Base-by-base conservation (phyloP, 495 filamentous ascomycete species). In the Aspergillus leporis region DNA sequence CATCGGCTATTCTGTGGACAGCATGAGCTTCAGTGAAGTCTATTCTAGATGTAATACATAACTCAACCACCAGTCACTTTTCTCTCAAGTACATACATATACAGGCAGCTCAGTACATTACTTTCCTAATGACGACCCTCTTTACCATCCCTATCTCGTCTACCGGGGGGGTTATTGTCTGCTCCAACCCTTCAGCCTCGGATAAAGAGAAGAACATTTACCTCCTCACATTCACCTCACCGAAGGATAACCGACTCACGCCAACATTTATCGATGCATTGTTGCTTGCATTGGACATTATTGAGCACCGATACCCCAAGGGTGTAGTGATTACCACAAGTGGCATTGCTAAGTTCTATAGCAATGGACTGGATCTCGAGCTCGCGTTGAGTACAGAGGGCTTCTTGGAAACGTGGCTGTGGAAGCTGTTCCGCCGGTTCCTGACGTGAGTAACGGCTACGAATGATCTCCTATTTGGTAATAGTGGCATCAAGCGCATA, bases 251-350 rank as follows among this genome's bases (percentile, higher is more conserved):
- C 71, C 81, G 90, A n/a, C 77, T 93, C 18, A 89, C 83, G 0
- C 83, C 84, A 1, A 61, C 75, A 21, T 87, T 90, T 64, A 87
- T 85, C 74, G 74, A 82, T 46, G 78, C 90, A 32, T 62, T 92
- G 21, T 65, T 88, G 31, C 77, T 86, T 16, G 86, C 89, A 3
- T 84, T 93, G 58, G 88, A 92, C 67, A 81, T 87, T 30, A 70
- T 93, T 60, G 88, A 92, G 62, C 82, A 86, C 51, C 73, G 80
- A 10, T 82, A 85, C 59, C 79, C 82, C 0, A 83, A 82, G 31
- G 90, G 90, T 47, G 90, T 92, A 0, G 74, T 91, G 4, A 71
- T 93, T 28, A 92, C 90, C 1, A 93, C 90, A 6, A 86, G 81
- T 48, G 81, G 79, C 28, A 88, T 92, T 46, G 65, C 77, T 50